Base-by-base conservation (phyloP, 305 asterid species). In the Andrographis paniculata region DNA sequence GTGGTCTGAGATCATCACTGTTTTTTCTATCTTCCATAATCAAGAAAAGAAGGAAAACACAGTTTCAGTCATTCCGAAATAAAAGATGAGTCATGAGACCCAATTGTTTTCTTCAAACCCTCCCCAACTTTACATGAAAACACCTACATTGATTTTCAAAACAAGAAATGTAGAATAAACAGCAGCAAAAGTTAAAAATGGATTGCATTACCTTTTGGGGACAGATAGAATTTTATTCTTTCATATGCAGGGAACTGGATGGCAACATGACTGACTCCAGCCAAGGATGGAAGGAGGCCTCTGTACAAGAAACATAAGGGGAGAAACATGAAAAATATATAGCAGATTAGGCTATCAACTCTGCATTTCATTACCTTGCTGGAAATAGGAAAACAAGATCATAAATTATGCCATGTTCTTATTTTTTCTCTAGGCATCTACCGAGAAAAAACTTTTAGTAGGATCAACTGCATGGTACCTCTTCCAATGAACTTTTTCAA, bases 171-270 rank as follows among this genome's bases (percentile, higher is more conserved):
- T 13, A 52, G 47, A 28, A 56, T 27, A 23, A 31, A 31, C 7
- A 17, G 38, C 22, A 17, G 36, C n/a, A 15, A 27, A 7, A 28
- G 35, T 36, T 6, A 24, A 30, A 42, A 27, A 20, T 24, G 46
- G 30, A 20, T 30, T 36, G 39, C 55, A 70, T 66, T 68, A 91
- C 99, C 80, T 61, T 61, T 76, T 64, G 59, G 65, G 37, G 96
- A 95, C 58, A 91, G 70, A 88, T 70, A 79, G 58, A 51, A 68
- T 60, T 91, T 91, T 45, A 87, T 71, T 72, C 84, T 77, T 65
- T 91, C 99, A 58, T 91, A 91, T 10, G 93, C 70, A 28, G 99
- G 99, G 74, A 91, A 91, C 50, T 91, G 99, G 70, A 91, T 91
- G 24, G 96, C 95, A 46, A 87, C 99, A 21, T 91, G 99, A 67